Evolutionary conservation across 148 eudicot genomes (phyloP).

Genomic region (Beta vulgaris): DNA sequence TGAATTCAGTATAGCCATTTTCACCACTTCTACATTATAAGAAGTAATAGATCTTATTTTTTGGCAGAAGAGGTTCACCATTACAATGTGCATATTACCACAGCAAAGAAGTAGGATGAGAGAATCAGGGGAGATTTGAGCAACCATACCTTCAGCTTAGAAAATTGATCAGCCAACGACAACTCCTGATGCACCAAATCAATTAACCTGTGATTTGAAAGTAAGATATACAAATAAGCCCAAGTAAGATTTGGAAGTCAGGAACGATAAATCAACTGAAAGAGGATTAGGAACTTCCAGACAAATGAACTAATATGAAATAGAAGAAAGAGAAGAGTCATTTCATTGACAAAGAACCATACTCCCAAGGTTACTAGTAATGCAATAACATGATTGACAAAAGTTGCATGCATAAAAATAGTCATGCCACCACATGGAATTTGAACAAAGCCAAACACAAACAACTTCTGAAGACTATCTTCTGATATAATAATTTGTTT

Average conservation of each 20-base stretch:
- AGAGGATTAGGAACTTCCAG: background rate
- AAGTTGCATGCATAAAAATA: background rate
- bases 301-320: constrained; percentile 2
- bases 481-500: background rate
- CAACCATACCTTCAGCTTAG: constrained; percentile 63
- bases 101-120: background rate
- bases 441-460: background rate
- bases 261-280: constrained; percentile 9
- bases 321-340: background rate
- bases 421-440: background rate
- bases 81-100: background rate
- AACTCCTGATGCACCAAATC: constrained; percentile 94
- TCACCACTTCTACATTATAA: background rate
- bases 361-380: too few species aligned
- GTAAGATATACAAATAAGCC: constrained; percentile 13
- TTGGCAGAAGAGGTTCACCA: background rate
- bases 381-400: too few species aligned
- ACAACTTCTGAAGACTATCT: background rate
- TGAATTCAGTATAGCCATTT: background rate
- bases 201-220: constrained; percentile 53
- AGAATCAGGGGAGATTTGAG: constrained; percentile 5
- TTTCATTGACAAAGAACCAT: background rate
- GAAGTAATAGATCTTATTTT: background rate
- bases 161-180: constrained; percentile 87
- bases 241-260: background rate